Base-by-base conservation (phyloP, 225 moss, liverwort and hornwort genomes). In the Bryum argenteum region DNA sequence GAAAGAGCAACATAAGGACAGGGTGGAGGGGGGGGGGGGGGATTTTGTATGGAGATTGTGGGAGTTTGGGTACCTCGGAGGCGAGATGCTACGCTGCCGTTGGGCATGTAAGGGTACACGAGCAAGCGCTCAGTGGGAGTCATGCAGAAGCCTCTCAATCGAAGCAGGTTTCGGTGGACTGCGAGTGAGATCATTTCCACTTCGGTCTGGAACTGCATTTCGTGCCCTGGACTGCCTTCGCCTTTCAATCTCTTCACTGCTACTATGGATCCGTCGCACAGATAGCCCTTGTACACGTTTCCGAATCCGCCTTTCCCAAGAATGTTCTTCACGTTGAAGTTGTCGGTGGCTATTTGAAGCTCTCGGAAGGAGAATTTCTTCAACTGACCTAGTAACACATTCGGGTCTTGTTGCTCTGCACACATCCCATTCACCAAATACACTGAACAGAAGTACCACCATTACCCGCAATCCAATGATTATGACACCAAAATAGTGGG, bases 151-250 rank as follows among this genome's bases (percentile, higher is more conserved):
- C 93, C 93, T 12, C 83, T 65, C 20, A 93, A 74, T 23, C 93
- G 85, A 5, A 93, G 87, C n/a, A 93, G 81, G 60, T 93, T 93
- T 40, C 87, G 78, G 47, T 93, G 93, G 23, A 93, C 93, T 3
- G 93, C 93, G 45, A 93, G 71, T 17, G 89, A 87, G 45, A 93
- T 93, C 90, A 93, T 90, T 67, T 93, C 93, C 23, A 93, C 93
- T 63, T 93, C 93, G 74, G 89, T 93, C 74, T 93, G 93, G 52
- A 93, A 93, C 75, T 93, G 93, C 69, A 93, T 55, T 67, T 93
- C 93, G 1, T 87, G 89, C 10, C 90, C 93, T 0, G 90, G 83
- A 9, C 79, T 89, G 42, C 90, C 89, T 69, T 89, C 87, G 38
- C 90, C 93, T 56, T 90, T 87, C 20, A 93, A 69, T 2, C 93